These are phyloP conservation scores for Priceomyces haplophilus DNA, from an alignment of 805 yeast genomes.

Conservation along the genomic window DNA sequence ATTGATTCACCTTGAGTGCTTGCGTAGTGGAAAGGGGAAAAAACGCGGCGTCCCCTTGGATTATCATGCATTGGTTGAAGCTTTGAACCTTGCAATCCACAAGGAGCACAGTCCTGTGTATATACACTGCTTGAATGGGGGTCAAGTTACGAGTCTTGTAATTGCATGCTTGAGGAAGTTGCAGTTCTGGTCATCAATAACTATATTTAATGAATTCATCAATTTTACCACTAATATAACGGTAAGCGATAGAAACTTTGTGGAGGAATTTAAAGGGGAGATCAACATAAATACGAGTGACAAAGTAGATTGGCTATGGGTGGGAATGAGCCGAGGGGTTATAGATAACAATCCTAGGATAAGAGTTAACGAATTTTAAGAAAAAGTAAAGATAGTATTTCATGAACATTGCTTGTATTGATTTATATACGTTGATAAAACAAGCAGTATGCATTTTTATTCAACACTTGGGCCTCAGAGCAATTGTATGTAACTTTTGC, in stretches of 20 bases:
- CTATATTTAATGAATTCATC: slow-evolving; percentile 82
- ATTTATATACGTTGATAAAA: slow-evolving; percentile 56
- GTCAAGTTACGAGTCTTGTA: slow-evolving; percentile 77
- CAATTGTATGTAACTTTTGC: slow-evolving; percentile 57
- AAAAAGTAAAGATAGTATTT: slow-evolving; percentile 1
- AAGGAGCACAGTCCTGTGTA: slow-evolving; percentile 65
- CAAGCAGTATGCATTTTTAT: slow-evolving; percentile 77
- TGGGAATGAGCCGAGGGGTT: slow-evolving; percentile 56
- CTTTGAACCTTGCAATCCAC: slow-evolving; percentile 61
- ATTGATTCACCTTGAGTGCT: slow-evolving; percentile 65
- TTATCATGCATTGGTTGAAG: slow-evolving; percentile 54
- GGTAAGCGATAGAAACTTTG: slow-evolving; percentile 77
- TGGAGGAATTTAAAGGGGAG: slow-evolving; percentile 72
- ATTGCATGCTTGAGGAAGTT: slow-evolving; percentile 83
- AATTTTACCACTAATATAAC: slow-evolving; percentile 75
- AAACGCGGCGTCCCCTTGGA: slow-evolving; percentile 82
- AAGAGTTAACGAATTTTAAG: slow-evolving; percentile 24
- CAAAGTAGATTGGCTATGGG: slow-evolving; percentile 65
- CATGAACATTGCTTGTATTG: background rate
- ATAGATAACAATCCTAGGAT: slow-evolving; percentile 56
- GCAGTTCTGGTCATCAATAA: slow-evolving; percentile 84
- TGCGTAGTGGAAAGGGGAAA: slow-evolving; percentile 70
- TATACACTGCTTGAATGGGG: slow-evolving; percentile 86
- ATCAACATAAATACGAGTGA: slow-evolving; percentile 45
- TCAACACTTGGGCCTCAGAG: slow-evolving; percentile 52